Evolutionary conservation across 352 stramenopile genomes (phyloP).

Genomic region (Pythium aphanidermatum): DNA sequence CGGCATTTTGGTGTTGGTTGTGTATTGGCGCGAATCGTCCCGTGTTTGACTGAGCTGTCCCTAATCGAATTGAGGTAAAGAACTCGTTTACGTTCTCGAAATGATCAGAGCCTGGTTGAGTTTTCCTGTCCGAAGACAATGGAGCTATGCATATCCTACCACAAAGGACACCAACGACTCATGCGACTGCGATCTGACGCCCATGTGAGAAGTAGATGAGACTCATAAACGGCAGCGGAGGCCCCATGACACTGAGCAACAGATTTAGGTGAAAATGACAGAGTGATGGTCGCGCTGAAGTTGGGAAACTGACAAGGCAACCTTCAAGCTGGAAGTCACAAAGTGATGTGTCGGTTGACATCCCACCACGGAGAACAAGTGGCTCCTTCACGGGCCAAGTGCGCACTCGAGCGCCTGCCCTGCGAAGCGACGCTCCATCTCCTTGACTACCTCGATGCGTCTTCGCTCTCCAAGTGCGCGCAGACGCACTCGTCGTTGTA

Average conservation of each 20-base stretch:
- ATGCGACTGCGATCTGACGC: neutral
- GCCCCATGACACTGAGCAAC: too few relatives aligned
- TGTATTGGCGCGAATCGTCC: constrained; percentile 9
- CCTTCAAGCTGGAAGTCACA: too few relatives aligned
- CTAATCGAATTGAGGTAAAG: too few relatives aligned
- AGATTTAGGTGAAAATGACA: neutral
- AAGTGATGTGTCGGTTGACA: too few relatives aligned
- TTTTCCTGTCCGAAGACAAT: too few relatives aligned
- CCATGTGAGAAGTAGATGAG: neutral
- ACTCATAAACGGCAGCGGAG: too few relatives aligned
- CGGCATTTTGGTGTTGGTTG: constrained; percentile 9
- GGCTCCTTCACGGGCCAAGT: too few relatives aligned
- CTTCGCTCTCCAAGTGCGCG: constrained; percentile 14
- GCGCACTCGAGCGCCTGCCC: constrained; percentile 1
- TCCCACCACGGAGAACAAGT: too few relatives aligned
- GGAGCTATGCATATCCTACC: too few relatives aligned
- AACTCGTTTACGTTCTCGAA: too few relatives aligned
- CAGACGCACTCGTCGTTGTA: constrained; percentile 11
- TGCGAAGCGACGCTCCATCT: constrained; percentile 15
- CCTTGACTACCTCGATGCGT: constrained; percentile 17
- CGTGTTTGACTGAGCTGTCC: constrained; percentile 1
- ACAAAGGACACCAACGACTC: too few relatives aligned
- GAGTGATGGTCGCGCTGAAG: constrained; percentile 4
- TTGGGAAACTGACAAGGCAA: neutral
- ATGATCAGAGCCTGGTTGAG: too few relatives aligned